Conservation (phyloP, 371 early-diverging fungal species). For the Nematocida ironsii region DNA sequence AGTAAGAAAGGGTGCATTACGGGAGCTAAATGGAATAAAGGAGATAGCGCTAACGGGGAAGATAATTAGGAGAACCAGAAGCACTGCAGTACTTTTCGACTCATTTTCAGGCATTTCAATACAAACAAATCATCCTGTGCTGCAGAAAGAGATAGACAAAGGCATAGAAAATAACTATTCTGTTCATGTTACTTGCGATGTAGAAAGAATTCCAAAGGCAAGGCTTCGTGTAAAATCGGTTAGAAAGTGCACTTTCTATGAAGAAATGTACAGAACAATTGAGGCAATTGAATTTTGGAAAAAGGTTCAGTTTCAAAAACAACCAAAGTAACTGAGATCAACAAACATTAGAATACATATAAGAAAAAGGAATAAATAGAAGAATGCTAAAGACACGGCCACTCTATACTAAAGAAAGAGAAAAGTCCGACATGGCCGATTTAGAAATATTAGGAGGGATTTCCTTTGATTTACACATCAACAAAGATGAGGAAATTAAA, state of each 20-base stretch:
- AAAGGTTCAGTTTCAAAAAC: slow-evolving; percentile 54
- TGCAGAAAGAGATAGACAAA: slow-evolving; percentile 33
- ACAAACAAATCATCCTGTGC: neutral
- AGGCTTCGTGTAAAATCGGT: neutral
- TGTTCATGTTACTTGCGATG: slow-evolving; percentile 8
- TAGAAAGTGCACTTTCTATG: slow-evolving; percentile 16
- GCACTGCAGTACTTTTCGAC: slow-evolving; percentile 21
- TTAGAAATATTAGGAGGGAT: slow-evolving; percentile 53
- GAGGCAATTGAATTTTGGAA: slow-evolving; percentile 57
- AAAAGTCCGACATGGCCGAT: slow-evolving; percentile 51
- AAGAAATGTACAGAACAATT: slow-evolving; percentile 53
- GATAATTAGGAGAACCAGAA: slow-evolving; percentile 31
- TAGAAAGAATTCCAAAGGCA: slow-evolving; percentile 15
- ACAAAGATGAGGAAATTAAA: slow-evolving; percentile 46
- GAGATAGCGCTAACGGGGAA: slow-evolving; percentile 17
- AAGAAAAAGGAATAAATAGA: slow-evolving; percentile 22
- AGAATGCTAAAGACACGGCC: slow-evolving; percentile 24
- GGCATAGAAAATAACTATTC: slow-evolving; percentile 39
- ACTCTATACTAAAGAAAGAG: slow-evolving; percentile 38
- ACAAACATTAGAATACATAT: slow-evolving; percentile 50
- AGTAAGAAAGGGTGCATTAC: neutral
- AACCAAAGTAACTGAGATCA: slow-evolving; percentile 64
- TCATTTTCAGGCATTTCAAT: slow-evolving; percentile 41
- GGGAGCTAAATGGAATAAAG: slow-evolving; percentile 7
- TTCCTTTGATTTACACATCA: slow-evolving; percentile 50